phyloP scores from a whole-genome alignment of 2,329 filamentous ascomycete genomes.

The Nakataea oryzae region DNA sequence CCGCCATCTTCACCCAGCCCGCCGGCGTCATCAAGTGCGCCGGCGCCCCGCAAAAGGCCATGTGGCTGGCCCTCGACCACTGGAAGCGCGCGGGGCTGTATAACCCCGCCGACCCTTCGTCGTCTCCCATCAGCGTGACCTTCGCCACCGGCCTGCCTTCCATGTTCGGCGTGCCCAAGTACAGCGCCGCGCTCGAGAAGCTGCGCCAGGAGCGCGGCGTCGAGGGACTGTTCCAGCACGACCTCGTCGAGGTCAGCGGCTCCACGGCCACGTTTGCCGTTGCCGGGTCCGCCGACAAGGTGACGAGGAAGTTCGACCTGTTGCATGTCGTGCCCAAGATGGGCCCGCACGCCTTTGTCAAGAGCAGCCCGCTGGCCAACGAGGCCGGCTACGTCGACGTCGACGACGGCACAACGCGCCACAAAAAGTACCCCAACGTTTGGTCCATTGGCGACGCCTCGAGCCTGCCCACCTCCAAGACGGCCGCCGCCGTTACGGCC shows the following conservation, averaged over 20 bases:
- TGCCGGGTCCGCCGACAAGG: constrained; percentile 18
- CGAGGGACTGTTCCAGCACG: constrained; percentile 48
- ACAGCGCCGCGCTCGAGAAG: constrained; percentile 40
- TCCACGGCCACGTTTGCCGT: constrained; percentile 39
- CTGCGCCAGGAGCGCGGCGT: constrained; percentile 43
- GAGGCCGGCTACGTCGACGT: constrained; percentile 48
- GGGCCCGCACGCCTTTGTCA: constrained; percentile 43
- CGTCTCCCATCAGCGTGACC: constrained; percentile 36
- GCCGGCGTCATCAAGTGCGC: constrained; percentile 49
- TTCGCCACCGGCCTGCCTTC: constrained; percentile 44
- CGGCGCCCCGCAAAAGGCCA: constrained; percentile 49
- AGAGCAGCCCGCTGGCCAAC: constrained; percentile 42
- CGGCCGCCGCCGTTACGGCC: constrained; percentile 31
- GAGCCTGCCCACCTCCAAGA: constrained; percentile 44
- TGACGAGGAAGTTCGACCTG: constrained; percentile 39
- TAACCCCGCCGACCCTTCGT: constrained; percentile 22
- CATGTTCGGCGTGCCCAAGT: constrained; percentile 54
- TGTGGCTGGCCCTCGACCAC: constrained; percentile 51
- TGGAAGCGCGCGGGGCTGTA: constrained; percentile 46
- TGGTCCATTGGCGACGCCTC: constrained; percentile 51
- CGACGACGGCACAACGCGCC: constrained; percentile 37
- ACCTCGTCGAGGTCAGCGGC: constrained; percentile 41
- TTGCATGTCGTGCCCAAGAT: constrained; percentile 50
- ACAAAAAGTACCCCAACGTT: constrained; percentile 43
- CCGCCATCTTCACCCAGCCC: constrained; percentile 49